phyloP scores from a whole-genome alignment of 2,329 filamentous ascomycete species.

The Niveomyces coronatus region DNA sequence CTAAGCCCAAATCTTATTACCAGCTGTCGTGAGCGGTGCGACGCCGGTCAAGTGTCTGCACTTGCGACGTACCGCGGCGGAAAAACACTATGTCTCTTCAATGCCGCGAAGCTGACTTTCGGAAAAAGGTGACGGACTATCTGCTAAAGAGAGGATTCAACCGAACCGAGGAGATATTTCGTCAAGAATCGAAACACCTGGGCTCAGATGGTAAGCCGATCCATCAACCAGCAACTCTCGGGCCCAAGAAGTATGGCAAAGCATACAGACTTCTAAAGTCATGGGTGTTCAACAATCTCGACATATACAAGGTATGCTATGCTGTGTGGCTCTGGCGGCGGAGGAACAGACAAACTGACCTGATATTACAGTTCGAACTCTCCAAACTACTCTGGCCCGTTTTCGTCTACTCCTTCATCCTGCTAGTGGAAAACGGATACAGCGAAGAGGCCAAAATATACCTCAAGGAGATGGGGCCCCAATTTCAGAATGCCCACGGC shows the following conservation, averaged over 20 bases:
- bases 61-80: no score
- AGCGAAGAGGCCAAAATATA: conserved; percentile 63
- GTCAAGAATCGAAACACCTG: conserved; percentile 78
- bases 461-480: conserved; percentile 52
- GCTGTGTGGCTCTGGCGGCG: no score
- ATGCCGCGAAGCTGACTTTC: conserved; percentile 15
- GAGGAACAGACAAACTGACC: no score
- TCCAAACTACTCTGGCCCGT: conserved; percentile 83
- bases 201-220: conserved; percentile 73
- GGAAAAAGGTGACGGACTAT: conserved; percentile 70
- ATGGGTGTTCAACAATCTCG: conserved; percentile 87
- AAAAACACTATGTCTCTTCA: not conserved
- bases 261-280: conserved; percentile 63
- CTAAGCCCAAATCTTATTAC: no score
- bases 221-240: conserved; percentile 55
- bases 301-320: conserved; percentile 81
- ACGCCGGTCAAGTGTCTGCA: no score
- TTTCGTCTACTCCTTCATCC: conserved; percentile 87
- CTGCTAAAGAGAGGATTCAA: conserved; percentile 91
- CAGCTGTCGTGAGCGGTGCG: no score
- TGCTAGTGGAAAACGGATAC: conserved; percentile 64
- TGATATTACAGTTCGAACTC: conserved; percentile 74
- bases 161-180: conserved; percentile 82
- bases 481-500: conserved; percentile 68
- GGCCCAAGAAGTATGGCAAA: conserved; percentile 66